Conservation (phyloP, 495 filamentous ascomycete genomes). For the Neurospora tetraspora region DNA sequence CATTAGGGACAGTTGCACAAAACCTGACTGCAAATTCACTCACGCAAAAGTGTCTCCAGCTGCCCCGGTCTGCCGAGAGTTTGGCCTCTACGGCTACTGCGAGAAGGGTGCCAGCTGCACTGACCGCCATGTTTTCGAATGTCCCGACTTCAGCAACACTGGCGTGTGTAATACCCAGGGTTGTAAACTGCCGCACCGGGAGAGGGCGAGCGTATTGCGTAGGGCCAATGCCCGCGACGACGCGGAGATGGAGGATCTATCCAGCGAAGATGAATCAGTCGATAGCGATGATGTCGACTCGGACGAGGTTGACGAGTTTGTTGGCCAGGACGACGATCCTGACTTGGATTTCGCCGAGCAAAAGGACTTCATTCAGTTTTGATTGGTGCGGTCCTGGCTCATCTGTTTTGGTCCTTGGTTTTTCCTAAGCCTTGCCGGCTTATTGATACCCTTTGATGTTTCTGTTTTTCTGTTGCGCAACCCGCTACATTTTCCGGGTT, state of each 20-base stretch:
- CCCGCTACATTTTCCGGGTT: not conserved
- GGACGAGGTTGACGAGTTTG: slow-evolving; percentile 70
- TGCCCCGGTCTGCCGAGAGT: slow-evolving; percentile 74
- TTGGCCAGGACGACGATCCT: slow-evolving; percentile 31
- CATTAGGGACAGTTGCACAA: slow-evolving; percentile 82
- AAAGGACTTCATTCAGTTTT: slow-evolving; percentile 38
- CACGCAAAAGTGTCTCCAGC: slow-evolving; percentile 74
- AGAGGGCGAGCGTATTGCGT: slow-evolving; percentile 63
- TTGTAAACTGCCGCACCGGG: slow-evolving; percentile 79
- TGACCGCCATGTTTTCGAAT: slow-evolving; percentile 80
- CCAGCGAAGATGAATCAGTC: slow-evolving; percentile 74
- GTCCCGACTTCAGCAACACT: slow-evolving; percentile 88
- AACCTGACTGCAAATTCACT: slow-evolving; percentile 77
- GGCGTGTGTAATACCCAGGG: slow-evolving; percentile 73
- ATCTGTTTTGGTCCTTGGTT: not conserved
- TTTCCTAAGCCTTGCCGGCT: slow-evolving; percentile 1
- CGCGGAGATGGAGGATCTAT: slow-evolving; percentile 63
- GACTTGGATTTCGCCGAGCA: slow-evolving; percentile 33
- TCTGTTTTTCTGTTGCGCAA: not conserved
- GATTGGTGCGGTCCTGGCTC: slow-evolving; percentile 9
- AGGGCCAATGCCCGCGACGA: slow-evolving; percentile 27
- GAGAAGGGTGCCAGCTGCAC: slow-evolving; percentile 68
- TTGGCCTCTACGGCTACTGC: slow-evolving; percentile 85
- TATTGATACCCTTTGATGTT: slow-evolving; percentile 13
- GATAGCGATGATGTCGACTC: slow-evolving; percentile 86